Evolutionary conservation across 257 asterid species (phyloP), one percentile per base, ranked within the genome.

Genomic region (Solanum raphanifolium): DNA sequence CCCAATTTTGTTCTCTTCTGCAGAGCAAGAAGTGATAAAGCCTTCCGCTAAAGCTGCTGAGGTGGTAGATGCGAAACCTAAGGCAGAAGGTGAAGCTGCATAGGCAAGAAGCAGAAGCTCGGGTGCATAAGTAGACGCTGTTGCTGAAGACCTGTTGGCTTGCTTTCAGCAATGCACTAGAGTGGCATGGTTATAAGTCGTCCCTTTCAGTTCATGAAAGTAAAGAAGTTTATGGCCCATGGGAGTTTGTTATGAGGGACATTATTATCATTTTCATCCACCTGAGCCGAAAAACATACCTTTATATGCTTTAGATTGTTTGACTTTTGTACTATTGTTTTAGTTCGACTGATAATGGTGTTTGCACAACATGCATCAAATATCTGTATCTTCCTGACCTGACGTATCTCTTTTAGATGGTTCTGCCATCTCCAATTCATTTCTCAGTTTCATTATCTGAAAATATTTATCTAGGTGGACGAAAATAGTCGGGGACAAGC

Each of bases 1-100:
- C 62, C n/a, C 5, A 58, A 41, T 12, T 3, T 36, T 32, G 0
- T 13, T 12, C 62, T 81, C n/a, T 71, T 60, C 46, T 78, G 55
- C 89, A 90, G 91, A 79, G 31, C 75, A 89, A 90, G 96, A 94
- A 87, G 79, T 91, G 20, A 79, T 87, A 74, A 90, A 90, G 87
- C 93, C 97, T 0, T 95, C 86, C 35, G 93, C 72, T 83, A 87
- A 83, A 65, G 91, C 72, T 68, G 89, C 41, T 32, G 91, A 87
- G n/a, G 88, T 86, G 90, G 90, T 78, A 25, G 92, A 20, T 25
- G 90, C n/a, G 38, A 68, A 52, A n/a, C 88, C 75, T 4, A 86
- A 82, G 86, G 71, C 68, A 82, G 86, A 9, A 46, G 86, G 81
- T 62, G 93, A 88, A 83, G 88, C 91, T 65, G 62, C 93, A 2